Percentiles rank a stretch among this genome's conserved stretches.
Evolutionary conservation across 306 rosid genomes (phyloP).

Genomic region (Medicago arabica): DNA sequence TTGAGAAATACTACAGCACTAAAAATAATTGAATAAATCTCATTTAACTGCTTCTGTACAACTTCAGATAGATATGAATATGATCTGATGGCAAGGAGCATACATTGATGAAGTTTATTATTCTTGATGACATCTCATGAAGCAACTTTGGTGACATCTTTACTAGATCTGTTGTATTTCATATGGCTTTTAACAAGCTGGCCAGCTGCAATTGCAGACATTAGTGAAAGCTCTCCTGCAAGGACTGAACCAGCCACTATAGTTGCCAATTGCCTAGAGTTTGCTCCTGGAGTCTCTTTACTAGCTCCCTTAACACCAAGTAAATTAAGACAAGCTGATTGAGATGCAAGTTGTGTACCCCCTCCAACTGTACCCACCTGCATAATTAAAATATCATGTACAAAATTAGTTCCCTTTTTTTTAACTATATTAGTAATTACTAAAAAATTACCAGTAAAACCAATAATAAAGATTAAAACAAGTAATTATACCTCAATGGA

Average conservation of each 20-base stretch:
- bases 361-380: constrained; percentile 99
- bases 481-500: constrained; percentile 68
- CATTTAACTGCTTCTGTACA: constrained; percentile 40
- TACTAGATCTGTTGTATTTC: constrained; percentile 91
- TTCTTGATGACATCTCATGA: constrained; percentile 33
- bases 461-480: neutral
- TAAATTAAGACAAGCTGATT: constrained; percentile 85
- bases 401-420: neutral
- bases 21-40: constrained; percentile 7
- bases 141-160: constrained; percentile 57
- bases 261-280: constrained; percentile 72
- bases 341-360: constrained; percentile 93
- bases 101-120: constrained; percentile 8
- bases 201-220: constrained; percentile 94
- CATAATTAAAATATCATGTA: neutral
- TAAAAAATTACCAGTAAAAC: neutral
- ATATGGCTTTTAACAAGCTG: constrained; percentile 91
- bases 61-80: constrained; percentile 21
- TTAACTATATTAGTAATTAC: too few species aligned
- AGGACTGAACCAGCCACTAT: constrained; percentile 90
- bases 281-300: constrained; percentile 79
- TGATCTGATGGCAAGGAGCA: constrained; percentile 19
- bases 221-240: constrained; percentile 90
- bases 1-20: constrained; percentile 12
- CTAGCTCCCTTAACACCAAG: constrained; percentile 92